A percentile compares a stretch with the other conserved stretches of the same genome.
phyloP scores from a whole-genome alignment of 176 grass and related monocot genomes.

The Juncus effusus region DNA sequence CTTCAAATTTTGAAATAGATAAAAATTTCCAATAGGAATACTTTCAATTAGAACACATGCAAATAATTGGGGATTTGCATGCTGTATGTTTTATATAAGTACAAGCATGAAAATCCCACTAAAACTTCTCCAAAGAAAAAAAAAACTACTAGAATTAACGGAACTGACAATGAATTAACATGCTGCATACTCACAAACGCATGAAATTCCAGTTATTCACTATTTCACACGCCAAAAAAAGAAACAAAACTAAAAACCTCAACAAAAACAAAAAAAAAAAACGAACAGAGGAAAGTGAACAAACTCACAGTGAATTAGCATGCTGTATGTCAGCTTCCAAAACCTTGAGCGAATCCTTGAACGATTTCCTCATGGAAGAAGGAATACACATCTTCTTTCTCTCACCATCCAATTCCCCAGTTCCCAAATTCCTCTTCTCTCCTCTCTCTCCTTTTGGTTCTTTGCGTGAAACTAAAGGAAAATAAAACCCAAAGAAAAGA shows the following conservation, averaged over 20 bases:
- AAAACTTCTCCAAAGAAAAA: no score
- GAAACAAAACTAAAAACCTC: neutral
- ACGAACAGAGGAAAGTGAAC: neutral
- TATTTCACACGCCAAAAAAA: no score
- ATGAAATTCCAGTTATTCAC: no score
- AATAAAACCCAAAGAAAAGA: neutral
- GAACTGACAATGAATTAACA: no score
- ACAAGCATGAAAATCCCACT: no score
- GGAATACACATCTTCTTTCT: conserved; percentile 6
- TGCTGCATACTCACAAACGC: no score
- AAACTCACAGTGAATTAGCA: conserved; percentile 70
- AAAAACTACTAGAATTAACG: no score
- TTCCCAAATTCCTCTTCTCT: neutral
- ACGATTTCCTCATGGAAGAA: conserved; percentile 64
- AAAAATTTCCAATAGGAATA: no score
- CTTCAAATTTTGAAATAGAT: no score
- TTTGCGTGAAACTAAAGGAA: conserved; percentile 20
- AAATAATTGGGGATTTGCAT: no score
- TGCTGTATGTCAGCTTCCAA: conserved; percentile 97
- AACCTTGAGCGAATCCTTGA: conserved; percentile 89
- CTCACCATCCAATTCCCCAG: neutral
- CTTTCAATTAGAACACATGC: no score
- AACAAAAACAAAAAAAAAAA: neutral
- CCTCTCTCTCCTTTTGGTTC: conserved; percentile 12
- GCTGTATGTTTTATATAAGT: no score